Percentiles rank a stretch among this genome's conserved stretches.
Evolutionary conservation across 768 basidiomycete genomes (phyloP).

Genomic region (Hygrocybe punicea): DNA sequence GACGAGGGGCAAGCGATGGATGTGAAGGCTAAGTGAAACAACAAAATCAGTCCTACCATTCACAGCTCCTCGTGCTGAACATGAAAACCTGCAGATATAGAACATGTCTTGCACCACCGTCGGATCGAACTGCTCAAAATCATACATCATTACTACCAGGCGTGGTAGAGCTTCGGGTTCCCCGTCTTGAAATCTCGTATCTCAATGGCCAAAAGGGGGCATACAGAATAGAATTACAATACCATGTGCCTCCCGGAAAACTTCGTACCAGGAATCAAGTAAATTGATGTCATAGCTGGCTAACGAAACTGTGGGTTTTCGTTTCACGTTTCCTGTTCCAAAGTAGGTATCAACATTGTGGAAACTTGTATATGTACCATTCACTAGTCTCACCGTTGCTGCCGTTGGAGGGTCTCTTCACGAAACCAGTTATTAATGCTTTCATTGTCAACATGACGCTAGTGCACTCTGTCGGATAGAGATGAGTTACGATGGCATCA

Average conservation of each 20-base stretch:
- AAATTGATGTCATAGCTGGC: constrained; percentile 60
- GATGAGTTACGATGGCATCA: constrained; percentile 38
- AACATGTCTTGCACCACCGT: constrained; percentile 64
- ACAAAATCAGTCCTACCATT: background rate
- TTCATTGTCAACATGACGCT: constrained; percentile 55
- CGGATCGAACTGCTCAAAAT: constrained; percentile 71
- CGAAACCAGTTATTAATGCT: constrained; percentile 50
- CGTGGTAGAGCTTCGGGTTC: constrained; percentile 25
- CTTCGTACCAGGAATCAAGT: constrained; percentile 58
- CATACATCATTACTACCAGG: constrained; percentile 62
- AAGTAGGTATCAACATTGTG: background rate
- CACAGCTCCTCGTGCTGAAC: background rate
- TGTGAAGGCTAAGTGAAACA: constrained; percentile 43
- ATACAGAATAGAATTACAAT: constrained; percentile 5
- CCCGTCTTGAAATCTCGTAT: constrained; percentile 2
- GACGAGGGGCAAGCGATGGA: constrained; percentile 56
- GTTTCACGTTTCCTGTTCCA: constrained; percentile 37
- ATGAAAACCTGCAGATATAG: constrained; percentile 63
- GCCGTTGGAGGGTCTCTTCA: constrained; percentile 36
- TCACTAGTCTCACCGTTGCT: background rate
- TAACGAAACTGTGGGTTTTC: constrained; percentile 48
- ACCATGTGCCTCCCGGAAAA: constrained; percentile 40
- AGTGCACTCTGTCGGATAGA: constrained; percentile 56
- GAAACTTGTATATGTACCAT: background rate
- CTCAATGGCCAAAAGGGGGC: background rate